Evolutionary conservation across 176 grass and related monocot genomes (phyloP).

Genomic region (Paspalum notatum): DNA sequence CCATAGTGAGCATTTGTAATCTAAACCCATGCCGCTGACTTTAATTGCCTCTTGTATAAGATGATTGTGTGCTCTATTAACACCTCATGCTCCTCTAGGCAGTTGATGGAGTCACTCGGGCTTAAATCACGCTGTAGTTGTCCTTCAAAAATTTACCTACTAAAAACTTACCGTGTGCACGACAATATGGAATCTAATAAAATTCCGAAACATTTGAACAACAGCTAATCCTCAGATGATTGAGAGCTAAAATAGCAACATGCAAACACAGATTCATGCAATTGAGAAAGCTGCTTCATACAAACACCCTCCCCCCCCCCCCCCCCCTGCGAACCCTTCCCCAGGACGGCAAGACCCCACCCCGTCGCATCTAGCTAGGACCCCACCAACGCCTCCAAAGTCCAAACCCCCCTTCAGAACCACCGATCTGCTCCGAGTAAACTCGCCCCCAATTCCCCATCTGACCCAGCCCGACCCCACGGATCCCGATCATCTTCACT

Average conservation of each 20-base stretch:
- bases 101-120: neutral
- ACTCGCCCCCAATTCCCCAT: neutral
- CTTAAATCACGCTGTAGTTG: neutral
- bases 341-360: neutral
- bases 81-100: neutral
- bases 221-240: neutral
- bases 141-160: neutral
- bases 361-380: neutral
- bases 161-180: neutral
- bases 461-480: neutral
- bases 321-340: neutral
- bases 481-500: neutral
- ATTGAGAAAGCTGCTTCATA: neutral
- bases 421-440: slow-evolving; percentile 25
- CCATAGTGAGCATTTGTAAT: neutral
- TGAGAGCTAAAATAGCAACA: neutral
- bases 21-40: neutral
- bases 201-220: neutral
- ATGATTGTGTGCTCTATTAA: neutral
- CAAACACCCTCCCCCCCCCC: neutral
- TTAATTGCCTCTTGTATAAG: neutral
- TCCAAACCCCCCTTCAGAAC: neutral
- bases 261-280: neutral
- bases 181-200: neutral
- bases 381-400: neutral